Percentiles rank a stretch among this genome's conserved stretches.
Conservation (phyloP, 2,329 filamentous ascomycete genomes). For the Cladophialophora exuberans region DNA sequence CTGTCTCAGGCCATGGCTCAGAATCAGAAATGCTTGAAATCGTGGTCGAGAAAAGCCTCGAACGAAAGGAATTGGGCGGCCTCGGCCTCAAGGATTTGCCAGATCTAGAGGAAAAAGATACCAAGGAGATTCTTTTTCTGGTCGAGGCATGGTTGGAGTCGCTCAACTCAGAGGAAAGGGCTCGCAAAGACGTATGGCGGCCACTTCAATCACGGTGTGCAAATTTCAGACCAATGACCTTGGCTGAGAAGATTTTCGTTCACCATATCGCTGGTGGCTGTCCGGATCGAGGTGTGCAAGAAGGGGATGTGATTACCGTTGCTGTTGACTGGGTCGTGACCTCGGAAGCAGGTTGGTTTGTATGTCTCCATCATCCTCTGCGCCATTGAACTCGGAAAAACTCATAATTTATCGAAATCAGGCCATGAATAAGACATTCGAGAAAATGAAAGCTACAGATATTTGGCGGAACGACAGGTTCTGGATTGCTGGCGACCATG, state of each 20-base stretch:
- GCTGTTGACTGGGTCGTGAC: slow-evolving; percentile 52
- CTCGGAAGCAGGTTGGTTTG: slow-evolving; percentile 47
- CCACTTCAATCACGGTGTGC: background rate
- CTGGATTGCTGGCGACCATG: slow-evolving; percentile 55
- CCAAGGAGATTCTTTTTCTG: slow-evolving; percentile 32
- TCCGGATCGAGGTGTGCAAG: slow-evolving; percentile 35
- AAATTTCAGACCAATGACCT: slow-evolving; percentile 44
- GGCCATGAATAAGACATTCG: slow-evolving; percentile 48
- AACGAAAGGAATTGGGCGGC: too few species aligned
- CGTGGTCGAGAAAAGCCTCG: too few species aligned
- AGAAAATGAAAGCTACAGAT: slow-evolving; percentile 43
- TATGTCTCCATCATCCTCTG: too few species aligned
- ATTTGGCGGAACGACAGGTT: slow-evolving; percentile 55
- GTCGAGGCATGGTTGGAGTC: slow-evolving; percentile 35
- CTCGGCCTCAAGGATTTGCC: too few species aligned
- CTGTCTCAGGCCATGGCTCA: too few species aligned
- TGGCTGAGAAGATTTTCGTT: slow-evolving; percentile 52
- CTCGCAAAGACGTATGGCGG: background rate
- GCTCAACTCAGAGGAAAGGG: slow-evolving; percentile 34
- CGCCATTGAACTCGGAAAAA: slow-evolving; percentile 3
- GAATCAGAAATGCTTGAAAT: too few species aligned
- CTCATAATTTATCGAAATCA: background rate
- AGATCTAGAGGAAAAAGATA: background rate
- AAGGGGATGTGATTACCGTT: slow-evolving; percentile 47
- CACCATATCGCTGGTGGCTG: slow-evolving; percentile 44